Base-by-base conservation (phyloP, 2,329 filamentous ascomycete genomes). In the Trichoderma guizhouense region DNA sequence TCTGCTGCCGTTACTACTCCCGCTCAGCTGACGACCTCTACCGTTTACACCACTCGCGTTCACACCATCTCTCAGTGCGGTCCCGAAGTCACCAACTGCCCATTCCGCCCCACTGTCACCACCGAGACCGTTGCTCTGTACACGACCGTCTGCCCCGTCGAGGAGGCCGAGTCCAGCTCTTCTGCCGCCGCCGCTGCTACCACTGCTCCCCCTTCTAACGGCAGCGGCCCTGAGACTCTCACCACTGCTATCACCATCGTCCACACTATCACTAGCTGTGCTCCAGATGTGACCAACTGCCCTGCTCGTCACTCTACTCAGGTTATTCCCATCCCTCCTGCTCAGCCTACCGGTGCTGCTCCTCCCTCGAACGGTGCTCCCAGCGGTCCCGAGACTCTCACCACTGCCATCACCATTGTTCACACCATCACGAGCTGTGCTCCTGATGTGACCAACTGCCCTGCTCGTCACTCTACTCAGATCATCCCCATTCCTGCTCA, bases 11-110 rank as follows among this genome's bases (percentile, higher is more conserved):
- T 57, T 5, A 60, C 66, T 18, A 30, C 60, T 28, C 28, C 68
- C 32, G 43, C 57, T 21, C 36, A 55, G 36, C 26, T 76, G 69
- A 76, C 75, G 34, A 82, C 81, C 47, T 82, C 80, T 66, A 83
- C 81, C 15, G 77, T 84, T 68, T 83, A 79, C 77, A 80, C 79
- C 67, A 84, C 81, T 28, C 73, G 73, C 15, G 77, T 88, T 73
- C 83, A 86, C 73, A 90, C 88, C 75, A 82, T 89, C 79, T 88
- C 85, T 76, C 85, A 84, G 53, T 90, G 88, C 79, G 83, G 83
- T 63, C 81, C 87, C 15, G 76, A 77, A 15, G 79, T 84, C 5
- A 78, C 76, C 43, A 76, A 82, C 79, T 84, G 82, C 76, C 81
- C 82, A 18, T 77, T 73, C 3, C 76, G 76, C 32, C 75, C 79